phyloP scores from a whole-genome alignment of 1,284 basidiomycete species.

The Thecaphora thlaspeos region DNA sequence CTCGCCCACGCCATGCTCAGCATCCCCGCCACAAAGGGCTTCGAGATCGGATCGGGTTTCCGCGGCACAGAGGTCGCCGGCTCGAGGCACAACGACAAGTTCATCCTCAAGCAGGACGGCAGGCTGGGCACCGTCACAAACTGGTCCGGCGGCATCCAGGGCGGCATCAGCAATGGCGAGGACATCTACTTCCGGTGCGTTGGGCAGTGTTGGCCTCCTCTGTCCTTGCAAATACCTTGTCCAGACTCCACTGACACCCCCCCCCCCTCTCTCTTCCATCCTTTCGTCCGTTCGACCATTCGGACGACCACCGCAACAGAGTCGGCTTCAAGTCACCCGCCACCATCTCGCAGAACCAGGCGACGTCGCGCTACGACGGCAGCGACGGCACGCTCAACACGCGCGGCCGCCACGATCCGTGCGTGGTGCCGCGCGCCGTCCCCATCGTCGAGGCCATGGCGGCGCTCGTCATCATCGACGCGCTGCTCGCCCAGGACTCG shows the following conservation, averaged over 20 bases:
- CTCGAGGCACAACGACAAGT: conserved; percentile 88
- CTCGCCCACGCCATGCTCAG: conserved; percentile 98
- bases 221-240: too few species aligned
- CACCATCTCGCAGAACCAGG: conserved; percentile 89
- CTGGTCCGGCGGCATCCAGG: conserved; percentile 96
- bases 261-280: too few species aligned
- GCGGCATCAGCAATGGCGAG: conserved; percentile 96
- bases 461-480: conserved; percentile 87
- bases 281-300: too few species aligned
- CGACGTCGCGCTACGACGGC: conserved; percentile 89
- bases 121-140: conserved; percentile 82
- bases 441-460: conserved; percentile 99
- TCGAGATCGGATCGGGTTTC: conserved; percentile 98
- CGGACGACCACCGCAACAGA: conserved; percentile 60
- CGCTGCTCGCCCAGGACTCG: conserved; percentile 47
- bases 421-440: conserved; percentile 91
- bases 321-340: conserved; percentile 98
- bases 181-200: conserved; percentile 91
- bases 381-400: conserved; percentile 82
- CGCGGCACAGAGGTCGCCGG: conserved; percentile 92
- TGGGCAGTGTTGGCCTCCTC: too few species aligned
- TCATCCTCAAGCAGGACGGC: conserved; percentile 70
- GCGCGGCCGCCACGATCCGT: conserved; percentile 92
- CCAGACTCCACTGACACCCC: too few species aligned
- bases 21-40: conserved; percentile 96